Conservation (phyloP, 164 flowering plant genomes). For the Vitis amurensis region DNA sequence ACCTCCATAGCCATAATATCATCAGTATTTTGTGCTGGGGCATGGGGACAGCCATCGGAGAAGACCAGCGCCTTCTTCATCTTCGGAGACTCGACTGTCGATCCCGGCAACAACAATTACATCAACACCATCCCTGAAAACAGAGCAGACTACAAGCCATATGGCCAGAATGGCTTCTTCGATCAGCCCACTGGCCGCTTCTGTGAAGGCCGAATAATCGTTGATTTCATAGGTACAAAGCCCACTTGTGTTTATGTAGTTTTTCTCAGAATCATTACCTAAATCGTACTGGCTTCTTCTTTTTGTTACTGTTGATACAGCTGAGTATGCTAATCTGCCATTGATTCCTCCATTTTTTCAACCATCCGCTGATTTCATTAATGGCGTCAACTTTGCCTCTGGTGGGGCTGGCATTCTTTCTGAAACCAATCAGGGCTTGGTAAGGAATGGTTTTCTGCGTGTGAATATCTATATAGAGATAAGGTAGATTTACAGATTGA, state of each 20-base stretch:
- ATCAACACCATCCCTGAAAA: conserved; percentile 44
- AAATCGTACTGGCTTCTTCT: no score
- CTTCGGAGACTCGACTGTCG: conserved; percentile 66
- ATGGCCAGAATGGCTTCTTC: conserved; percentile 56
- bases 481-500: background rate
- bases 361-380: conserved; percentile 35
- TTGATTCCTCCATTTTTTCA: conserved; percentile 49
- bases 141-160: conserved; percentile 46
- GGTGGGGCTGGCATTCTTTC: conserved; percentile 58
- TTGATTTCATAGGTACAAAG: conserved; percentile 49
- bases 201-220: conserved; percentile 55
- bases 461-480: background rate
- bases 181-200: conserved; percentile 54
- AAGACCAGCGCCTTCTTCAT: conserved; percentile 38
- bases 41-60: conserved; percentile 7
- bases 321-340: conserved; percentile 53
- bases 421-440: conserved; percentile 52
- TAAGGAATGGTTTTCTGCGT: conserved; percentile 8
- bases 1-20: background rate
- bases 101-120: conserved; percentile 61
- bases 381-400: conserved; percentile 66
- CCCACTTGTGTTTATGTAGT: background rate
- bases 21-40: background rate
- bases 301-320: conserved; percentile 23
- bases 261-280: no score